phyloP scores from a whole-genome alignment of 257 asterid species.

The Oldenlandia corymbosa region DNA sequence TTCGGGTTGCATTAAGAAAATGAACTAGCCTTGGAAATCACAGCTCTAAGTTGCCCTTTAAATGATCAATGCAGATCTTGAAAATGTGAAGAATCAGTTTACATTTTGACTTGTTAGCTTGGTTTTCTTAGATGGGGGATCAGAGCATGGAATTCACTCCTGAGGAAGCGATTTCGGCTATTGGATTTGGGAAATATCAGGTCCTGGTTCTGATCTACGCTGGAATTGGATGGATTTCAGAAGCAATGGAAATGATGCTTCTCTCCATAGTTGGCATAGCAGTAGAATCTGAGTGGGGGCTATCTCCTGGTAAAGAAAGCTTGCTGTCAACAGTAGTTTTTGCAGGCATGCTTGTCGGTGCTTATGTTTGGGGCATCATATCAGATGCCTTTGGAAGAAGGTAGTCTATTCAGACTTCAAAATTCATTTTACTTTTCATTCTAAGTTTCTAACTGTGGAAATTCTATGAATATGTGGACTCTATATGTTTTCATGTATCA shows the following conservation, averaged over 20 bases:
- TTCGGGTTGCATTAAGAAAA: too few species aligned
- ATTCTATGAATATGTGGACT: too few species aligned
- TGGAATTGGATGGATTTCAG: slow-evolving; percentile 77
- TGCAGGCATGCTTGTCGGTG: slow-evolving; percentile 70
- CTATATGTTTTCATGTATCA: too few species aligned
- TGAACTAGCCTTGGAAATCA: too few species aligned
- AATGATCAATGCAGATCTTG: neutral
- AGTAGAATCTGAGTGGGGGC: slow-evolving; percentile 62
- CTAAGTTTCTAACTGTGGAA: too few species aligned
- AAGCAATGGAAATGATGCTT: slow-evolving; percentile 89
- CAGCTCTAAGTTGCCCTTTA: too few species aligned
- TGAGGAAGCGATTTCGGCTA: slow-evolving; percentile 61
- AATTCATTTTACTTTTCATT: too few species aligned
- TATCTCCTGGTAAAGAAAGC: slow-evolving; percentile 69
- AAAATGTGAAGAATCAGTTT: neutral
- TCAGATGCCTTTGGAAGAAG: slow-evolving; percentile 74
- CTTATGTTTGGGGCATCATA: slow-evolving; percentile 67
- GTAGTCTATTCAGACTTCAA: slow-evolving; percentile 22
- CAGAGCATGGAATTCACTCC: slow-evolving; percentile 36
- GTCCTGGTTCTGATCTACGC: slow-evolving; percentile 52
- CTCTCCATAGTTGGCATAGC: slow-evolving; percentile 76
- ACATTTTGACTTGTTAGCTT: neutral
- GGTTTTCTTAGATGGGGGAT: slow-evolving; percentile 14
- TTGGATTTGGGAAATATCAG: slow-evolving; percentile 76
- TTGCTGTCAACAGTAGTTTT: slow-evolving; percentile 55